phyloP scores from a whole-genome alignment of 352 stramenopile species.

The Phytophthora rubi region DNA sequence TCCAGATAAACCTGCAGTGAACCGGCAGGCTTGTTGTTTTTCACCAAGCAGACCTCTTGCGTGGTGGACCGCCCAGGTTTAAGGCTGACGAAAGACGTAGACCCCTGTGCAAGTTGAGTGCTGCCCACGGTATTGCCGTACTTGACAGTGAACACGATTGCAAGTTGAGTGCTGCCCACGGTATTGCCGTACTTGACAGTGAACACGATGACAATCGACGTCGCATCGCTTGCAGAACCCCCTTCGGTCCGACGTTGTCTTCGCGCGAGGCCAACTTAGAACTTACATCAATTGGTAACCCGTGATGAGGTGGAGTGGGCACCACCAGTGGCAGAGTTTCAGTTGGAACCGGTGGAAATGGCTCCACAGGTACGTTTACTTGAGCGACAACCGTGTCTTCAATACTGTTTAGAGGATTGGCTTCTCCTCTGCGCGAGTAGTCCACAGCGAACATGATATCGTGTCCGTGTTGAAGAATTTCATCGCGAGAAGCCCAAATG shows the following conservation, averaged over 20 bases:
- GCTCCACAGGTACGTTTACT: background rate
- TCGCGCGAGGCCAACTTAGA: background rate
- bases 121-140: background rate
- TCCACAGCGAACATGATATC: constrained; percentile 8
- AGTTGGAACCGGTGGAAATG: background rate
- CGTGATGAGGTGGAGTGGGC: background rate
- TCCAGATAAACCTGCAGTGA: constrained; percentile 5
- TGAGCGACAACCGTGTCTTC: background rate
- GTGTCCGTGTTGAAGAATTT: constrained; percentile 10
- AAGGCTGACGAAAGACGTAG: background rate
- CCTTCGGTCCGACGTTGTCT: background rate
- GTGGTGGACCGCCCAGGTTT: background rate
- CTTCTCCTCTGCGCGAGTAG: background rate
- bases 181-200: background rate
- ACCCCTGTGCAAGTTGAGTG: constrained; percentile 1
- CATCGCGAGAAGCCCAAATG: constrained; percentile 20
- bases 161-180: background rate
- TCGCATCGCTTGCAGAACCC: constrained; percentile 13
- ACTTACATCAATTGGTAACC: background rate
- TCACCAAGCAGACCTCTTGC: constrained; percentile 1
- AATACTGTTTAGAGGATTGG: too few species aligned
- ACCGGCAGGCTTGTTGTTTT: constrained; percentile 13
- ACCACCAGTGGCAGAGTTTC: background rate
- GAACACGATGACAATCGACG: constrained; percentile 12
- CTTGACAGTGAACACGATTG: constrained; percentile 5